phyloP scores from a whole-genome alignment of 2,329 filamentous ascomycete genomes.

The Pseudodiploospora longispora region DNA sequence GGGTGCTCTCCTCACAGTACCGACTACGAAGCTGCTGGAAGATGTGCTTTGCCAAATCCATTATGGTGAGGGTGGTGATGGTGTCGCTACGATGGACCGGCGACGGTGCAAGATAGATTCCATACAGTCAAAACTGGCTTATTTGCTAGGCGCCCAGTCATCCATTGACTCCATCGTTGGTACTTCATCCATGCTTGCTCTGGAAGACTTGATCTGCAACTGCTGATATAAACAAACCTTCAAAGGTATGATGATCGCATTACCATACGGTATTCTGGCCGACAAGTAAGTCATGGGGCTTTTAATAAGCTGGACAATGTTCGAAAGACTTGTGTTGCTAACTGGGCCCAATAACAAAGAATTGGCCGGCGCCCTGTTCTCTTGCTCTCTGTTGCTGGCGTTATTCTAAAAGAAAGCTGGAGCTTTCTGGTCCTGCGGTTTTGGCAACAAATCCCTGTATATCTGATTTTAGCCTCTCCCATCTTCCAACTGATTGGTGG shows the following conservation, averaged over 20 bases:
- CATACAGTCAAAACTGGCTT: not conserved
- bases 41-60: not conserved
- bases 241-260: not conserved
- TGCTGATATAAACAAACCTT: not conserved
- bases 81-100: not conserved
- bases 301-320: not conserved
- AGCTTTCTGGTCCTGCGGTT: constrained; percentile 1
- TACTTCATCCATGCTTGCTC: not conserved
- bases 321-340: not conserved
- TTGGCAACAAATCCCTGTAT: not conserved
- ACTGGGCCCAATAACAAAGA: not conserved
- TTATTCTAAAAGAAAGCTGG: constrained; percentile 4
- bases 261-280: constrained; percentile 1
- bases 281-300: not conserved
- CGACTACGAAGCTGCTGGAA: not conserved
- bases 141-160: not conserved
- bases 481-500: constrained; percentile 7
- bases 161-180: not conserved
- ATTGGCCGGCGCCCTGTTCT: constrained; percentile 9
- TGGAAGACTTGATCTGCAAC: not conserved
- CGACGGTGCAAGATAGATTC: not conserved
- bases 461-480: constrained; percentile 5
- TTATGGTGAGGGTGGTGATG: not conserved
- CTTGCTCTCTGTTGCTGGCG: constrained; percentile 5
- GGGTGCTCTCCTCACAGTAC: not conserved